Base-by-base conservation (phyloP, 1,284 basidiomycete genomes). In the Thelephora terrestris region DNA sequence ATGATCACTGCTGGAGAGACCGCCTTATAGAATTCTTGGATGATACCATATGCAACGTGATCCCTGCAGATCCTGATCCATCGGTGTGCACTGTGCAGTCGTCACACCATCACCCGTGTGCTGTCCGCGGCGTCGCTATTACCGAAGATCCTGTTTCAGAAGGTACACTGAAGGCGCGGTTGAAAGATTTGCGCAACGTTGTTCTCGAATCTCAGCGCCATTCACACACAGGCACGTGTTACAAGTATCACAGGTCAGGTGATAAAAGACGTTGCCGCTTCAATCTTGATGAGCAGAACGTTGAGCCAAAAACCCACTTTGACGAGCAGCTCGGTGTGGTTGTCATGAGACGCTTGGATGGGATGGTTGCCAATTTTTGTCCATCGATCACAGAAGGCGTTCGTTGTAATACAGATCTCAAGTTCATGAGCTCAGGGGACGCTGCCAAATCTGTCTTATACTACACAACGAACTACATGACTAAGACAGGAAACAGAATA, bases 391-490 rank as follows among this genome's bases (percentile, higher is more conserved):
- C 58, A 1, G 56, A 51, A 16, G 32, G 57, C 0, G 14, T 63
- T 25, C 48, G 54, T 10, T 61, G 57, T 23, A 64, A 64, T 24
- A 60, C 57, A 48, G 62, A 66, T 23, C 53, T 60, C 2, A 61
- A 64, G 25, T 60, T 55, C 27, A 54, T 65, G 4, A 60, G 60
- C 0, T 63, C 61, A 0, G 64, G 62, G 0, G 55, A 57, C 10
- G 59, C 55, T 0, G 61, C 60, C 0, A 64, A 63, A 35, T 61
- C 63, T 0, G 48, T 61, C 4, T 5, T 63, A 0, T 62, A 59
- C 39, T 65, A 65, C 48, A 47, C 62, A 0, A 66, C 61, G 0
- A 59, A 64, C 43, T 65, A 66, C 42, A 60, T 66, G 1, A 63
- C 59, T 1, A 66, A 66, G 45, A 12, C 51, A 0, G 17, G 46